Percentiles rank a stretch among this genome's conserved stretches.
Evolutionary conservation across 176 grass and related monocot genomes (phyloP).

Genomic region (Oryza glaberrima): DNA sequence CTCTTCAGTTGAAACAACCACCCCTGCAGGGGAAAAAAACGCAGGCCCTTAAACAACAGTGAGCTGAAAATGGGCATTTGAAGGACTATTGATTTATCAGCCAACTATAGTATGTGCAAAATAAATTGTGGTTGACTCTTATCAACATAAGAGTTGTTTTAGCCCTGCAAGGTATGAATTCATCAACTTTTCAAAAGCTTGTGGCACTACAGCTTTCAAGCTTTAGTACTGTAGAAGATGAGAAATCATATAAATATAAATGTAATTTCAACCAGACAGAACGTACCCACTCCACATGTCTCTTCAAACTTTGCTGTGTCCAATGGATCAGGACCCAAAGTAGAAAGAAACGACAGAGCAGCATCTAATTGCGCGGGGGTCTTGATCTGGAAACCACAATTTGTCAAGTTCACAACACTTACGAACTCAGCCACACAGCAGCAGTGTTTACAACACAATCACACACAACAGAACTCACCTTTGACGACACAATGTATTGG

Average conservation of each 20-base stretch:
- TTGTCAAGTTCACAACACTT: not conserved
- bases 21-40: constrained; percentile 43
- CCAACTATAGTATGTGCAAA: not conserved
- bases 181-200: not conserved
- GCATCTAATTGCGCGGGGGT: constrained; percentile 59
- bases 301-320: constrained; percentile 56
- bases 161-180: not conserved
- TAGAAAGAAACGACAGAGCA: constrained; percentile 50
- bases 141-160: not conserved
- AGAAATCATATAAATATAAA: not conserved
- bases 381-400: constrained; percentile 52
- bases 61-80: not conserved
- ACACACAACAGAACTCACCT: constrained; percentile 12
- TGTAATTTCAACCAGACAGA: not conserved
- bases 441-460: not conserved
- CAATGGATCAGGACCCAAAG: constrained; percentile 55
- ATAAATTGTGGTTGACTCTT: not conserved
- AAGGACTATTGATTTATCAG: not conserved
- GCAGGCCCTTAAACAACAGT: not conserved
- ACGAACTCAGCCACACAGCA: not conserved
- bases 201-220: not conserved
- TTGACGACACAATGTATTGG: constrained; percentile 51
- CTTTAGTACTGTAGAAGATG: not conserved
- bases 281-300: constrained; percentile 59
- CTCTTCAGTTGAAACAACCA: constrained; percentile 56